These are phyloP conservation scores for Holtermanniella nyarrowii DNA, from an alignment of 768 basidiomycete species.

Conservation along the genomic window DNA sequence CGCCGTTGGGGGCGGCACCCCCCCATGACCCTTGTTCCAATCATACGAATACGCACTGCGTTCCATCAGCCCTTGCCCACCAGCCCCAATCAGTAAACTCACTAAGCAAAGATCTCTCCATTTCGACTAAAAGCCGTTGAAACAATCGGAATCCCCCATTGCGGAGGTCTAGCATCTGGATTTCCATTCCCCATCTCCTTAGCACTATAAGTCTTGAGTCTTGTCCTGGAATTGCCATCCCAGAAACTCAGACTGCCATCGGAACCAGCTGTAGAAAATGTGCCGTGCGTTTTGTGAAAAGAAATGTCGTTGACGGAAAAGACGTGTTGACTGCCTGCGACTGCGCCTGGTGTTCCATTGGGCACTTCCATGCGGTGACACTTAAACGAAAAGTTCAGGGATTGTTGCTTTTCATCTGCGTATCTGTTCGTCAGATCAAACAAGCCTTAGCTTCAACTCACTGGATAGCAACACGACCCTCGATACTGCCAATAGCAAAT, in stretches of 20 bases:
- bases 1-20: constrained; percentile 52
- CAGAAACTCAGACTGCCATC: constrained; percentile 32
- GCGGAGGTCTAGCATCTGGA: constrained; percentile 22
- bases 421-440: not conserved
- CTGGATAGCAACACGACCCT: constrained; percentile 87
- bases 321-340: constrained; percentile 56
- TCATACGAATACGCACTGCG: constrained; percentile 68
- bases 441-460: constrained; percentile 49
- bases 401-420: constrained; percentile 6
- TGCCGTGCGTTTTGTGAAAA: constrained; percentile 75
- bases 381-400: constrained; percentile 77
- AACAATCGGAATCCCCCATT: constrained; percentile 53
- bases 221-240: constrained; percentile 58
- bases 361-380: constrained; percentile 39
- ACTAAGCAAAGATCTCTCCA: constrained; percentile 79
- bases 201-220: constrained; percentile 57
- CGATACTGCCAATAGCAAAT: constrained; percentile 44
- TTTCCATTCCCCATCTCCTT: constrained; percentile 38
- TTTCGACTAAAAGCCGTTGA: constrained; percentile 76
- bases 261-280: constrained; percentile 68
- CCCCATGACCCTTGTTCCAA: constrained; percentile 85
- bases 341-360: constrained; percentile 46
- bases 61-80: not conserved
- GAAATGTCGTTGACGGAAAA: constrained; percentile 77
- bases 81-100: constrained; percentile 4